phyloP scores from a whole-genome alignment of 768 basidiomycete species.

The Pulveroboletus sp. region DNA sequence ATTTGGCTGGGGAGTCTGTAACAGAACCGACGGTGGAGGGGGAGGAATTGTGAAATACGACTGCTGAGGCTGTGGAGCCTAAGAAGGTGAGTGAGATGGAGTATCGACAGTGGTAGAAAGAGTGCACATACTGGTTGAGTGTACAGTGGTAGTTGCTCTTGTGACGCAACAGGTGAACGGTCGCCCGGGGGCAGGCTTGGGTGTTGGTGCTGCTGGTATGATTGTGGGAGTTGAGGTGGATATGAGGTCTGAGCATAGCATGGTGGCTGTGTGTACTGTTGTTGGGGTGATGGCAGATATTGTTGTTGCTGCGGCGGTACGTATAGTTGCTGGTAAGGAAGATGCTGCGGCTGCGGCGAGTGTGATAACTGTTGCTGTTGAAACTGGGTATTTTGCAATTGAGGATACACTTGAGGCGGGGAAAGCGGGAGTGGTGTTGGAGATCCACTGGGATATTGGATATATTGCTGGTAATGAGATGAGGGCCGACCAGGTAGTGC shows the following conservation, averaged over 20 bases:
- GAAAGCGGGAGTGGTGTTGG: conserved; percentile 9
- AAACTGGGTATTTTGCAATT: conserved; percentile 2
- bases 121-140: conserved; percentile 11
- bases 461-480: conserved; percentile 13
- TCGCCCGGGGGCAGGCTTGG: conserved; percentile 8
- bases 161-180: neutral
- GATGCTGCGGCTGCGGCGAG: conserved; percentile 6
- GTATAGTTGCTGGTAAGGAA: conserved; percentile 9
- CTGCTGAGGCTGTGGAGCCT: conserved; percentile 12
- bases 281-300: conserved; percentile 8
- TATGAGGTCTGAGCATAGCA: conserved; percentile 13
- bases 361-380: conserved; percentile 16
- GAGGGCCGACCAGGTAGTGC: conserved; percentile 7
- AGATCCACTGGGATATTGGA: conserved; percentile 9
- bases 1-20: conserved; percentile 11
- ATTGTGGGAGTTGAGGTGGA: too few species aligned
- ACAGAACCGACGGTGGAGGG: conserved; percentile 10
- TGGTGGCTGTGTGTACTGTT: conserved; percentile 10
- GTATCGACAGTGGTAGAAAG: neutral
- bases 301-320: conserved; percentile 6
- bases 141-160: conserved; percentile 1
- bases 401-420: conserved; percentile 12
- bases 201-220: conserved; percentile 14
- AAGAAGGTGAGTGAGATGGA: neutral
- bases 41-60: conserved; percentile 15